Evolutionary conservation across 441 rosid species (phyloP).

Genomic region (Eutrema salsugineum): DNA sequence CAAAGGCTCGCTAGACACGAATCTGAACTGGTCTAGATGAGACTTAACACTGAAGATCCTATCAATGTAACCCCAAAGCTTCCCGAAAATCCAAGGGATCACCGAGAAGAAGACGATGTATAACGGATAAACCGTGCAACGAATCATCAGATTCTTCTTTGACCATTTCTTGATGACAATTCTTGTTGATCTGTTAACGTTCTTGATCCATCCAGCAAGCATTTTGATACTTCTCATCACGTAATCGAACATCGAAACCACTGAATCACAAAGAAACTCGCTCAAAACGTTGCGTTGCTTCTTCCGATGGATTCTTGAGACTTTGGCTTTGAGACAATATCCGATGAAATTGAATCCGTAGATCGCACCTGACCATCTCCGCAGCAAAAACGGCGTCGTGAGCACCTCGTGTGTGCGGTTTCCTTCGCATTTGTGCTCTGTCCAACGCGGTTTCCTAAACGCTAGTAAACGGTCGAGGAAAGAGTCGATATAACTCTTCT

Average conservation of each 20-base stretch:
- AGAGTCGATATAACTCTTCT: neutral
- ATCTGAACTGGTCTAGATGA: constrained; percentile 28
- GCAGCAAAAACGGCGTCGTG: constrained; percentile 15
- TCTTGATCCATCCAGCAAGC: neutral
- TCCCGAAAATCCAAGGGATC: neutral
- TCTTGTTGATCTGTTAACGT: neutral
- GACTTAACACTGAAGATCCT: constrained; percentile 32
- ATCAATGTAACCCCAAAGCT: neutral
- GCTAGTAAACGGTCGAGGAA: constrained; percentile 14
- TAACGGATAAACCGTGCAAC: neutral
- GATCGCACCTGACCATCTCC: constrained; percentile 46
- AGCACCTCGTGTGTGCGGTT: neutral
- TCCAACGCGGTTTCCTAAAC: constrained; percentile 29
- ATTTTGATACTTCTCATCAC: neutral
- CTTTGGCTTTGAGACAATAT: constrained; percentile 31
- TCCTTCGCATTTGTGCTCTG: neutral
- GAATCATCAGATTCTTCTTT: neutral
- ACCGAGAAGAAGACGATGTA: neutral
- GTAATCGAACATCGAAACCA: constrained; percentile 3
- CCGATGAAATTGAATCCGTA: constrained; percentile 35
- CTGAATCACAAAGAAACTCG: neutral
- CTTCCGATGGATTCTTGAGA: constrained; percentile 26
- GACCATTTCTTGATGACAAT: neutral
- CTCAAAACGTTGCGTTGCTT: neutral
- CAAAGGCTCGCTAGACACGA: constrained; percentile 32